A percentile compares a stretch with the other conserved stretches of the same genome.
phyloP scores from a whole-genome alignment of 345 rosid species.

The Murraya koenigii region DNA sequence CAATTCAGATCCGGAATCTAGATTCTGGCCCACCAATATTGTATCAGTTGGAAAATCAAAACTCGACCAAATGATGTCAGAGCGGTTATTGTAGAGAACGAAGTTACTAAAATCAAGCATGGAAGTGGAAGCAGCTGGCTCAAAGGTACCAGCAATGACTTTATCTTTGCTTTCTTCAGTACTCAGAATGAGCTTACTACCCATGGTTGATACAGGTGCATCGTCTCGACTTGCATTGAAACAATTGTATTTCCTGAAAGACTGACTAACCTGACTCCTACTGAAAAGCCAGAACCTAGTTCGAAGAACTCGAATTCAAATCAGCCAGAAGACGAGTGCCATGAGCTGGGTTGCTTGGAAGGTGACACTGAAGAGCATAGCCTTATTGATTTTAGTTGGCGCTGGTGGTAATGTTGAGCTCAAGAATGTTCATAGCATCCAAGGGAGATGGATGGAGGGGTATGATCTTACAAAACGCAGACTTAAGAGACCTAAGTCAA shows the following conservation, averaged over 20 bases:
- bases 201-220: too few species aligned
- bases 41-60: slow-evolving; percentile 26
- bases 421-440: too few species aligned
- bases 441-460: too few species aligned
- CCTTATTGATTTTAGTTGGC: neutral
- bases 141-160: neutral
- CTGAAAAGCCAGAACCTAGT: slow-evolving; percentile 17
- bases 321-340: slow-evolving; percentile 38
- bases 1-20: neutral
- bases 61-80: slow-evolving; percentile 24
- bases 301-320: slow-evolving; percentile 35
- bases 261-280: slow-evolving; percentile 30
- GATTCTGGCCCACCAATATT: slow-evolving; percentile 23
- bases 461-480: too few species aligned
- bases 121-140: slow-evolving; percentile 22
- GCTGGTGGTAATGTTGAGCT: slow-evolving; percentile 7
- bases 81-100: slow-evolving; percentile 14
- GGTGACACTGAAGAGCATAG: slow-evolving; percentile 24
- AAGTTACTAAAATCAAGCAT: slow-evolving; percentile 36
- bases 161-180: neutral
- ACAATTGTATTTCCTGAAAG: neutral
- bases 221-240: too few species aligned
- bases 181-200: neutral
- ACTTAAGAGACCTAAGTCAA: too few species aligned
- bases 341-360: neutral